Percentiles rank a stretch among this genome's conserved stretches.
Conservation (phyloP, 2,329 filamentous ascomycete species). For the Graphium sp. region DNA sequence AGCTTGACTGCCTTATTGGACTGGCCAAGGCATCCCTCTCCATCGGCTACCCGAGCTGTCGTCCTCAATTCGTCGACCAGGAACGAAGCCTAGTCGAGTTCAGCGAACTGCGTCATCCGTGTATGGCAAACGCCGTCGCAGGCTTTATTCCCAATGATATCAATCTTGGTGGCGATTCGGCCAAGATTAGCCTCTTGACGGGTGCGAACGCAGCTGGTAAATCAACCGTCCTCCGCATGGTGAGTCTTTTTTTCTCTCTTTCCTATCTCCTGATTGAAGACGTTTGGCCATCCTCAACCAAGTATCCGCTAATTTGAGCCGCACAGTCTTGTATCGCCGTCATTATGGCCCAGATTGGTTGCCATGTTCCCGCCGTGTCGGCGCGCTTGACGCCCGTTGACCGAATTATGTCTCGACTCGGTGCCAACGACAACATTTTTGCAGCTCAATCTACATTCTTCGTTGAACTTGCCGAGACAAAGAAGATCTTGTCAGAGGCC, state of each 20-base stretch:
- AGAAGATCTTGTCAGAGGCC: slow-evolving; percentile 91
- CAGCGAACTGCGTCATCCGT: slow-evolving; percentile 81
- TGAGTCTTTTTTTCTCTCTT: slow-evolving; percentile 20
- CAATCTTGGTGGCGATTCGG: slow-evolving; percentile 59
- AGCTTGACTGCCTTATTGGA: slow-evolving; percentile 89
- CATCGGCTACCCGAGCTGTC: slow-evolving; percentile 73
- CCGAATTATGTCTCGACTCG: slow-evolving; percentile 95
- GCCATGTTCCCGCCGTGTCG: slow-evolving; percentile 69
- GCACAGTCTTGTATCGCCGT: slow-evolving; percentile 76
- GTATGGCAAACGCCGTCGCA: slow-evolving; percentile 73
- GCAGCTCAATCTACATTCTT: slow-evolving; percentile 97
- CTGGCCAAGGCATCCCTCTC: slow-evolving; percentile 75
- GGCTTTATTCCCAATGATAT: slow-evolving; percentile 97
- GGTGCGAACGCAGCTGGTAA: slow-evolving; percentile 96
- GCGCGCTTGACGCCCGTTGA: slow-evolving; percentile 82
- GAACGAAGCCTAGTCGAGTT: slow-evolving; percentile 84
- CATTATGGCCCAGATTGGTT: slow-evolving; percentile 94
- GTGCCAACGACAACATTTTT: slow-evolving; percentile 98
- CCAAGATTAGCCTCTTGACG: slow-evolving; percentile 82
- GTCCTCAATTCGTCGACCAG: slow-evolving; percentile 72
- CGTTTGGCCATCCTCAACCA: not conserved
- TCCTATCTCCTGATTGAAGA: not conserved
- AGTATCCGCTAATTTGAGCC: slow-evolving; percentile 10
- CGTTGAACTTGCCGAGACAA: slow-evolving; percentile 90
- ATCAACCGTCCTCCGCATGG: slow-evolving; percentile 90